Evolutionary conservation across 306 rosid species (phyloP), one percentile per base, ranked within the genome.

Genomic region (Cotoneaster glaucophyllus): DNA sequence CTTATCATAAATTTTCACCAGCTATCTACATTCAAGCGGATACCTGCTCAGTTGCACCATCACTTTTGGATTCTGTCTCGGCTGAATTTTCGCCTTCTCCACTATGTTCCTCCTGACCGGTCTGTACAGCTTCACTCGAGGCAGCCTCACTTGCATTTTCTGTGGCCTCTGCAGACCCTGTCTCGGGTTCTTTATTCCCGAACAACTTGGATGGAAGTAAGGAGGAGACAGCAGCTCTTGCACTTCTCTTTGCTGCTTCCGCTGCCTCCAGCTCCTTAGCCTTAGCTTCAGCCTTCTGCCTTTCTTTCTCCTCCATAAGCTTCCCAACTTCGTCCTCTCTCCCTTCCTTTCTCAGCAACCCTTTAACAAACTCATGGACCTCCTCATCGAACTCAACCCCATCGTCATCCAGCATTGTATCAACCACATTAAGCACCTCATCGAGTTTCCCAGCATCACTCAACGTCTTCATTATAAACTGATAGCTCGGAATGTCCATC

Each of bases 221-320:
- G 68, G 97, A 91, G 68, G 96, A 79, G 10, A 91, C 89, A 3
- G 96, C 97, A 62, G 91, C 95, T 79, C 88, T 87, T 31, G 93
- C 89, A 74, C 92, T 86, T 84, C 88, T 89, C 80, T 90, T 95
- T 59, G 96, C 96, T 58, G 97, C 96, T 84, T 95, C 99, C 1
- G 97, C 97, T 2, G 92, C 99, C 84, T 92, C 99, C 14, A 66
- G 81, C 81, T 92, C 99, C 89, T 89, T 92, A 3, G 99, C 99
- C 90, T 95, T 95, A 0, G 93, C 93, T 81, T 95, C 99, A 53
- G 99, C 97, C 82, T 88, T 92, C 88, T 73, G 83, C 84, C 97
- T 88, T 76, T 90, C 97, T 83, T 95, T 95, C 86, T 90, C 99
- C 82, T 95, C 99, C 86, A 92, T 90, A 71, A 92, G 80, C 78